Evolutionary conservation across 495 filamentous ascomycete species (phyloP).

Genomic region (Hypoxylon cercidicola): DNA sequence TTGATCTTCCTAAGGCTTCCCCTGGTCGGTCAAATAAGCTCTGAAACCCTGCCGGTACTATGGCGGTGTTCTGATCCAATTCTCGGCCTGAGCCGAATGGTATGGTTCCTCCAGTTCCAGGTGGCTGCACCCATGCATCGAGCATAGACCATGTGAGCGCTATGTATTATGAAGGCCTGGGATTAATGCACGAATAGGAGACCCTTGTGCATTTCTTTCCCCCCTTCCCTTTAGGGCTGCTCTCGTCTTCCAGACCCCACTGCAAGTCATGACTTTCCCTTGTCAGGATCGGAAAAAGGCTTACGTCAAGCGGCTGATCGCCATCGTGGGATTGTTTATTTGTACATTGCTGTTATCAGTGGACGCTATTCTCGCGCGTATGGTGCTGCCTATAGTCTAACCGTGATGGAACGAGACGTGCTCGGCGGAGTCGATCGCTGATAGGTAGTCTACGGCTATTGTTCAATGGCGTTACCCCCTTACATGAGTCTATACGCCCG

Average conservation of each 20-base stretch:
- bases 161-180: conserved; percentile 19
- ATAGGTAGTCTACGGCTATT: conserved; percentile 34
- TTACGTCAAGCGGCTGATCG: conserved; percentile 43
- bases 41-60: conserved; percentile 48
- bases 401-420: conserved; percentile 13
- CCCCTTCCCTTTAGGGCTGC: background rate
- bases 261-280: conserved; percentile 38
- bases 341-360: conserved; percentile 17
- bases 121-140: conserved; percentile 43
- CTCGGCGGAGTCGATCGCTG: conserved; percentile 30
- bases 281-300: conserved; percentile 37
- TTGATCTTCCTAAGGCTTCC: conserved; percentile 34
- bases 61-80: conserved; percentile 32
- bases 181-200: conserved; percentile 29
- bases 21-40: conserved; percentile 46
- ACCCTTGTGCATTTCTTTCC: conserved; percentile 26
- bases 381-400: background rate
- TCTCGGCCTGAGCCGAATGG: conserved; percentile 50
- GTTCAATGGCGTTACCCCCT: conserved; percentile 35
- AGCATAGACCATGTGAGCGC: conserved; percentile 39
- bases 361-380: conserved; percentile 8
- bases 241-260: conserved; percentile 22
- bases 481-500: conserved; percentile 28
- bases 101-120: conserved; percentile 33
- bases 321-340: conserved; percentile 25